Base-by-base conservation (phyloP, 139 green algal species). In the Chlamydomonas sphaeroides region DNA sequence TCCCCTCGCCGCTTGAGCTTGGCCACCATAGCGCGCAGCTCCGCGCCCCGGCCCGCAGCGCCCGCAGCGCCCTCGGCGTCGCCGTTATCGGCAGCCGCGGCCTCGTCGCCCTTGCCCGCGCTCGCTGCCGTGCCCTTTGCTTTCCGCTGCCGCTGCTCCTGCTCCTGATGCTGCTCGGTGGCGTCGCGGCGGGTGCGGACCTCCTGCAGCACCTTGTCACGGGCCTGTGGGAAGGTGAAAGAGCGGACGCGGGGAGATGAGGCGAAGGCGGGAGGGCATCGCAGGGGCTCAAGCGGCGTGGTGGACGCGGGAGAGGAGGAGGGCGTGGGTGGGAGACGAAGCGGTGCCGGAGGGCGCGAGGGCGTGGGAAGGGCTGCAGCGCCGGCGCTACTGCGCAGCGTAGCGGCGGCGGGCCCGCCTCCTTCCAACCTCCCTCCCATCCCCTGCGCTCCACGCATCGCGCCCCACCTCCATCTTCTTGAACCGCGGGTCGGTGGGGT, bases 401-500 rank as follows among this genome's bases (percentile, higher is more conserved):
- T 21, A 51, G 14, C 45, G 10, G 10, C 45, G 14, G 10, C 45
- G 14, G 14, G 14, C 45, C 45, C 45, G 14, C 45, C 10, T 51
- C 45, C 45, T 14, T 51, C 10, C 45, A 51, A 51, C 45, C 45
- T 51, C 45, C 45, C 45, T 51, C 45, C 45, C 10, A 51, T 21
- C 45, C 41, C 45, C 38, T 38, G 32, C 7, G 26, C 3, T 51
- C 23, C 25, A 10, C 26, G 4, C 18, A 62, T 28, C 61, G 28
- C n/a, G n/a, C 42, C 51, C 8, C 70, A 84, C 63, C 76, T 77
- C 28, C 42, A 78, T 82, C 80, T 90, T 87, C 21, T 30, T 86
- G 85, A 92, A 98, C 42, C 92, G 86, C 3, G 96, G 96, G 89
- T 98, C 93, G 28, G 96, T 99, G 2, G 96, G 96, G 78, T 99